Evolutionary conservation across 2,329 filamentous ascomycete genomes (phyloP), one percentile per base, ranked within the genome.

Genomic region (Ceratocystis variospora): DNA sequence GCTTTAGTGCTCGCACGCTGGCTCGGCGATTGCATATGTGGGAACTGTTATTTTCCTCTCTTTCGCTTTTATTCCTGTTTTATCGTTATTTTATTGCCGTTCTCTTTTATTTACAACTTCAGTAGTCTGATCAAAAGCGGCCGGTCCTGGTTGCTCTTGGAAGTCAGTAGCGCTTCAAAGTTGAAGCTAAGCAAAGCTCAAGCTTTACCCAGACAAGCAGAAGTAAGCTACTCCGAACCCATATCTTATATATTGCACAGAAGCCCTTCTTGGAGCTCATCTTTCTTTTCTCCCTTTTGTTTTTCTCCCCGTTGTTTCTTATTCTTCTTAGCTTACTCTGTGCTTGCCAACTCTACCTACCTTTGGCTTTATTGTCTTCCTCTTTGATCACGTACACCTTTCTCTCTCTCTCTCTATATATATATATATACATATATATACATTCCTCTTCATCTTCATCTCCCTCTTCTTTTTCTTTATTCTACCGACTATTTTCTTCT

Each of bases 31-130:
- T 31, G 12, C 25, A 25, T 55, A 19, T 41, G 57, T 41, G 28
- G 41, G 59, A 10, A 17, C 19, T 37, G 33, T 25, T 15, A 45
- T 62, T 45, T 46, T 25, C 10, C 33, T 62, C 19, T 62, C 19
- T 31, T 44, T 62, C 6, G 15, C 25, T 48, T 44, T 63, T 19
- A n/a, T 48, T 48, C 22, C 19, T 7, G 17, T 48, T 48, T 48
- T 48, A n/a, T 48, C 19, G 17, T 48, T 48, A n/a, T 48, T 48
- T 48, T 75, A 81, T 68, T 77, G 83, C 71, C 75, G 75, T 25
- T 53, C 37, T 41, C 3, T 45, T 19, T 48, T 48, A 22, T 48
- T 48, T 48, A 48, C 46, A 8, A 41, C 37, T 41, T 5, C 12
- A 3, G 10, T 15, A 41, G 37, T 15, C 28, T 15, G 37, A 15